Percentiles rank a stretch among this genome's conserved stretches.
These are phyloP conservation scores for Themeda triandra DNA, from an alignment of 176 grass and related monocot genomes.

Conservation along the genomic window DNA sequence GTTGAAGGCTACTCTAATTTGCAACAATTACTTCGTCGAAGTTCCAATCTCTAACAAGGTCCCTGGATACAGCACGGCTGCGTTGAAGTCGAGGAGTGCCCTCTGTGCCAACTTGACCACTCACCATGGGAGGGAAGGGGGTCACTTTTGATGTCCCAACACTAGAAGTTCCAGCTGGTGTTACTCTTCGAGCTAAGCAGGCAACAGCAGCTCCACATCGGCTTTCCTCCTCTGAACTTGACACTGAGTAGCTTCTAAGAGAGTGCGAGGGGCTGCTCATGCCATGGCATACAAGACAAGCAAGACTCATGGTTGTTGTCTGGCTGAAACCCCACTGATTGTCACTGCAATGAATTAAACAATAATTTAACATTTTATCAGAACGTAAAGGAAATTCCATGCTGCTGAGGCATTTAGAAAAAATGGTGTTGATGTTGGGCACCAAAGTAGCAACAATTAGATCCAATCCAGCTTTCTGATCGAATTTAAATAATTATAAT, in stretches of 20 bases:
- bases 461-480: constrained; percentile 3
- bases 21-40: constrained; percentile 62
- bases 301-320: constrained; percentile 61
- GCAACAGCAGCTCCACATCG: constrained; percentile 55
- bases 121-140: constrained; percentile 55
- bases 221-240: constrained; percentile 78
- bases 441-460: constrained; percentile 14
- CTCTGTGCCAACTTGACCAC: constrained; percentile 42
- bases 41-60: constrained; percentile 95
- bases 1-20: constrained; percentile 40
- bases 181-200: constrained; percentile 59
- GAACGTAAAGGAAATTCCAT: background rate
- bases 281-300: constrained; percentile 84
- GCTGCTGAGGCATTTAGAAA: background rate
- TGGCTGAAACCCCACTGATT: background rate
- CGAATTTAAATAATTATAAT: background rate
- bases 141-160: constrained; percentile 73
- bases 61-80: constrained; percentile 81
- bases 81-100: constrained; percentile 66
- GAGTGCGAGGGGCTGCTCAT: constrained; percentile 78
- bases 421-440: background rate
- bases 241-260: constrained; percentile 86
- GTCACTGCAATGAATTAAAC: constrained; percentile 8
- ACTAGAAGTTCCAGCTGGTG: constrained; percentile 28
- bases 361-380: constrained; percentile 1